Evolutionary conservation across 768 basidiomycete species (phyloP).

Genomic region (Antrodiella citrinella): DNA sequence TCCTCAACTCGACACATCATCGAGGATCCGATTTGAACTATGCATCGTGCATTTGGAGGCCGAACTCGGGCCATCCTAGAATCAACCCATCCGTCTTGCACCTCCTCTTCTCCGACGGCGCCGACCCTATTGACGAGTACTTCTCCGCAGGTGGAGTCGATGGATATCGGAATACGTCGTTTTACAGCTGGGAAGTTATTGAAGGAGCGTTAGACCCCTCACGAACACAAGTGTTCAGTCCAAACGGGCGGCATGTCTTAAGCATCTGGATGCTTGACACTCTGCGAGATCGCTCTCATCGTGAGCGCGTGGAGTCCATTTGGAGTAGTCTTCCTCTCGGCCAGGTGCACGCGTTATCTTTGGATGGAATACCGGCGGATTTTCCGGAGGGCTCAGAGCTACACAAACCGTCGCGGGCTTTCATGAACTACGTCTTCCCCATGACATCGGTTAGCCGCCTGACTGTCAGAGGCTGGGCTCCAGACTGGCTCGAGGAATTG

Average conservation of each 20-base stretch:
- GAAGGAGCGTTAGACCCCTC: neutral
- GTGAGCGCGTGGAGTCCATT: neutral
- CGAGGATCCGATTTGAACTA: neutral
- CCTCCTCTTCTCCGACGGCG: neutral
- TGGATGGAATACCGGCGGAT: neutral
- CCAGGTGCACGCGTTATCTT: neutral
- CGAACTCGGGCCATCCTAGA: too few relatives aligned
- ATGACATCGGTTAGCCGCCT: neutral
- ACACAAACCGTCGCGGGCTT: neutral
- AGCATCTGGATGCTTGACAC: neutral
- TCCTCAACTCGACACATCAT: too few relatives aligned
- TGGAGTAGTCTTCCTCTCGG: neutral
- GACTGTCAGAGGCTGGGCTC: neutral
- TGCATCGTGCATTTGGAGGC: neutral
- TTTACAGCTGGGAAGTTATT: neutral
- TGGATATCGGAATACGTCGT: neutral
- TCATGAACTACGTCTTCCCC: neutral
- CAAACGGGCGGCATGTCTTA: neutral
- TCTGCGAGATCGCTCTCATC: neutral
- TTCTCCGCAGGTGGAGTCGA: neutral
- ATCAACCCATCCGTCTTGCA: too few relatives aligned
- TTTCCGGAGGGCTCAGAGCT: neutral
- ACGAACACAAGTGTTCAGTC: neutral
- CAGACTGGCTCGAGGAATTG: neutral
- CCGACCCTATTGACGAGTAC: neutral